phyloP scores from a whole-genome alignment of 805 yeast species.

The Wickerhamomyces canadensis region DNA sequence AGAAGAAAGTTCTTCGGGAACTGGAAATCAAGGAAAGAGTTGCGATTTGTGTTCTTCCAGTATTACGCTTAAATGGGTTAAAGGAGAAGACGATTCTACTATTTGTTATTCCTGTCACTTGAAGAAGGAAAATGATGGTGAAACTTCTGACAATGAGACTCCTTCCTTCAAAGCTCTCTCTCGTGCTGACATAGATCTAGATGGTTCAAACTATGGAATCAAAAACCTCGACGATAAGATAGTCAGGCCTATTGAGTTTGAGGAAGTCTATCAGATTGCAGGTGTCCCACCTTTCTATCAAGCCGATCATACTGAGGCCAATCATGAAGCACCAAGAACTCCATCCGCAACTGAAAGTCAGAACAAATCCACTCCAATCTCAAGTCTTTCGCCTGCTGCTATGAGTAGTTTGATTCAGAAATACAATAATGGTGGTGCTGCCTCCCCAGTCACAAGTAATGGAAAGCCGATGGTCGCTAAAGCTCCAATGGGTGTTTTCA shows the following conservation, averaged over 20 bases:
- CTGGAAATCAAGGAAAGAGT: not conserved
- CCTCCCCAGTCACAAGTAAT: no score
- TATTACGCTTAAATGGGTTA: slow-evolving; percentile 15
- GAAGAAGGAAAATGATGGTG: not conserved
- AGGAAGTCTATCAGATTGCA: not conserved
- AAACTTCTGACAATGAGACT: not conserved
- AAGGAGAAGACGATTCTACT: not conserved
- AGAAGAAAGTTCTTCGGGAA: no score
- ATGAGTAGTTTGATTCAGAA: no score
- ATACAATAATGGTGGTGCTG: not conserved
- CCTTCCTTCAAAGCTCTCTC: not conserved
- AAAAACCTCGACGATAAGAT: slow-evolving; percentile 2
- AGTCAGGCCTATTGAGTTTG: slow-evolving; percentile 1
- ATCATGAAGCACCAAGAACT: not conserved
- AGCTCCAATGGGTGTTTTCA: no score
- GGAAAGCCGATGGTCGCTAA: no score
- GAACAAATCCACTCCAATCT: no score
- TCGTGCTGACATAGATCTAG: slow-evolving; percentile 2
- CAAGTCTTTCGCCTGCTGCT: no score
- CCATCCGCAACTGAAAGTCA: no score
- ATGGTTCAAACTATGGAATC: slow-evolving; percentile 5
- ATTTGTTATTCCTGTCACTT: slow-evolving; percentile 14
- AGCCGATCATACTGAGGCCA: not conserved
- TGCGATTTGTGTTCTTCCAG: slow-evolving; percentile 3
- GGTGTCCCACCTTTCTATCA: not conserved